Conservation (phyloP, 768 basidiomycete genomes). For the Suillus sp. region DNA sequence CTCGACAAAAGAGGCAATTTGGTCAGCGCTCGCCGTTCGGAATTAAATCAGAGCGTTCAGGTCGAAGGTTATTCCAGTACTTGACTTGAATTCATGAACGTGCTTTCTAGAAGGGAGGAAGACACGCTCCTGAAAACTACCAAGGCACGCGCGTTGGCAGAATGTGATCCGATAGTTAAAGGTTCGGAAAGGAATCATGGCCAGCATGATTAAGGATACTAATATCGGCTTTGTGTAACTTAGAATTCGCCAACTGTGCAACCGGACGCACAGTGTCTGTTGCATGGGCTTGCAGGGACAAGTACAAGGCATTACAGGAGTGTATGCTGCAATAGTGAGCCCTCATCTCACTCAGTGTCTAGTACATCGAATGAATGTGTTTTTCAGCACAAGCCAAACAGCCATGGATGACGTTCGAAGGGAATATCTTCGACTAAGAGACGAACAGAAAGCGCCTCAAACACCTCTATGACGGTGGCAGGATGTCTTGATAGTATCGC, state of each 20-base stretch:
- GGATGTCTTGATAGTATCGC: not conserved
- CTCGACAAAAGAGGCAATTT: conserved; percentile 3
- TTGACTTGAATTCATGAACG: conserved; percentile 62
- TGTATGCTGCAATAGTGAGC: conserved; percentile 83
- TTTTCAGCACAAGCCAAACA: conserved; percentile 66
- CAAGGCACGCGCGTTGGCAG: conserved; percentile 75
- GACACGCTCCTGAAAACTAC: conserved; percentile 82
- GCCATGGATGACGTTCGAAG: conserved; percentile 71
- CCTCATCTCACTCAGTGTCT: not conserved
- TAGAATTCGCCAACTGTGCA: conserved; percentile 87
- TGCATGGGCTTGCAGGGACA: conserved; percentile 78
- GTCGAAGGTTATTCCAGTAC: not conserved
- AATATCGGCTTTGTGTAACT: not conserved
- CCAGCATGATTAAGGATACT: not conserved
- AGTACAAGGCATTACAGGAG: conserved; percentile 68
- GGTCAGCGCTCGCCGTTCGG: not conserved
- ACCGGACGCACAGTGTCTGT: conserved; percentile 80
- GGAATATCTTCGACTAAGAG: conserved; percentile 72
- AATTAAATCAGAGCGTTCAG: too few relatives aligned
- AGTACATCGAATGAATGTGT: conserved; percentile 1
- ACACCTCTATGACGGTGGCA: not conserved
- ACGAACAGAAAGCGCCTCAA: conserved; percentile 29
- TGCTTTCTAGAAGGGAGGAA: conserved; percentile 86
- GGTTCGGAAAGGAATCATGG: conserved; percentile 43
- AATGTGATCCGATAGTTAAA: conserved; percentile 77